Evolutionary conservation across 345 rosid species (phyloP).

Genomic region (Citrus reticulata): DNA sequence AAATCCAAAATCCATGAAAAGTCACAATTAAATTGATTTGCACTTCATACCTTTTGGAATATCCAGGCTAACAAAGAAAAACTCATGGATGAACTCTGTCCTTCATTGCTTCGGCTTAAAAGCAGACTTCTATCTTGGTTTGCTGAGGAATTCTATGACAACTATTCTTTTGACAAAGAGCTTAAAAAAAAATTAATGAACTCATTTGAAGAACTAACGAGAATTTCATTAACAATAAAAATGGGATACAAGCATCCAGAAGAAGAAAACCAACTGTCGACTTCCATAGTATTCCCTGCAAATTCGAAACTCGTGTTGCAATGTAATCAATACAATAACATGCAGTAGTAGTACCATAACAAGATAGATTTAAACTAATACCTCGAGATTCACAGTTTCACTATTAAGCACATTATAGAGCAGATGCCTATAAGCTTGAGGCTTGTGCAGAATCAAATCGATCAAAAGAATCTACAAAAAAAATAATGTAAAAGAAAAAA

Average conservation of each 20-base stretch:
- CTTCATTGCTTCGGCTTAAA: slow-evolving; percentile 36
- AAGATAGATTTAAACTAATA: slow-evolving; percentile 13
- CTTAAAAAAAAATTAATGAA: background rate
- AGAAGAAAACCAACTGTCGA: slow-evolving; percentile 49
- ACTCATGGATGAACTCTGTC: slow-evolving; percentile 37
- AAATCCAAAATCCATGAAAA: background rate
- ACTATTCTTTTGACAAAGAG: background rate
- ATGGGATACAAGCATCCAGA: slow-evolving; percentile 82
- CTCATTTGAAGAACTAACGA: background rate
- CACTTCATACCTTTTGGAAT: slow-evolving; percentile 35
- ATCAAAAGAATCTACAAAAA: slow-evolving; percentile 60
- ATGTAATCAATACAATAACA: background rate
- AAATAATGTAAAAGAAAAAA: background rate
- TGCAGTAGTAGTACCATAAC: background rate
- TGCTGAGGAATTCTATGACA: slow-evolving; percentile 36
- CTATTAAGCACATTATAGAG: slow-evolving; percentile 61
- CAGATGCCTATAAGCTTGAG: slow-evolving; percentile 71
- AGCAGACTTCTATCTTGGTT: slow-evolving; percentile 56
- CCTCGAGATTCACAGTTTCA: slow-evolving; percentile 46
- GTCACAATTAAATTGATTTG: background rate
- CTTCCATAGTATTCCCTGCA: slow-evolving; percentile 75
- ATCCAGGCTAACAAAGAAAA: slow-evolving; percentile 30
- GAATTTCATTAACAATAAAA: slow-evolving; percentile 5
- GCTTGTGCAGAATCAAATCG: slow-evolving; percentile 85
- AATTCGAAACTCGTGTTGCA: slow-evolving; percentile 3